A percentile compares a stretch with the other conserved stretches of the same genome.
Conservation (phyloP, 148 eudicot species). For the Arctostaphylos glauca region DNA sequence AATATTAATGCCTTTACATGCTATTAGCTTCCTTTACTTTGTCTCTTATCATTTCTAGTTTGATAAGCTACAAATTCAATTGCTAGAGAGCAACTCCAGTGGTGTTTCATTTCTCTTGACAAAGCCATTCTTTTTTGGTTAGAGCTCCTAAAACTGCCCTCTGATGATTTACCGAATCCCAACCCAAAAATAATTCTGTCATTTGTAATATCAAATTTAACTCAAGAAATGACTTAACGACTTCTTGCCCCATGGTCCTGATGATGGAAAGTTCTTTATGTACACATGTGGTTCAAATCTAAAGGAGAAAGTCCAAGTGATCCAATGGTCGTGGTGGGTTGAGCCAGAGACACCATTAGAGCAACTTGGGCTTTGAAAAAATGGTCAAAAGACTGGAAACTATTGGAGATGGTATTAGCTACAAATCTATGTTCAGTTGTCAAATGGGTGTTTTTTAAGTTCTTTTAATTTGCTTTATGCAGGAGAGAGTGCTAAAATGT, state of each 20-base stretch:
- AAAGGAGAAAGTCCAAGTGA: neutral
- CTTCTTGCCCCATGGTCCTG: neutral
- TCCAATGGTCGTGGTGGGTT: neutral
- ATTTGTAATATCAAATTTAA: neutral
- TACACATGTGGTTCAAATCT: neutral
- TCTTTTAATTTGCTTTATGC: constrained; percentile 23
- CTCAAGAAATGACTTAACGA: neutral
- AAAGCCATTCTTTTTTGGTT: neutral
- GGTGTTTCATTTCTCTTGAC: neutral
- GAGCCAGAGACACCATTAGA: neutral
- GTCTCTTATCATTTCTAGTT: constrained; percentile 5
- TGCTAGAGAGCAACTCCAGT: neutral
- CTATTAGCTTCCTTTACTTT: neutral
- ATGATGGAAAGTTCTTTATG: too few species aligned
- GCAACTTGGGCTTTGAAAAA: neutral
- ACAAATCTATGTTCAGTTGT: neutral
- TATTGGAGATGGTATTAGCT: neutral
- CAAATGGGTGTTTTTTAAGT: neutral
- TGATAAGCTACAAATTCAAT: neutral
- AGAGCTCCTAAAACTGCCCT: neutral
- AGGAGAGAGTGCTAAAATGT: constrained; percentile 72
- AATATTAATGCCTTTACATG: neutral
- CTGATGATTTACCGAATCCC: neutral
- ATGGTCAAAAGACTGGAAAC: neutral
- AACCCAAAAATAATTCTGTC: neutral